Evolutionary conservation across 2,329 filamentous ascomycete species (phyloP).

Genomic region (Pseudogymnoascus sp.): DNA sequence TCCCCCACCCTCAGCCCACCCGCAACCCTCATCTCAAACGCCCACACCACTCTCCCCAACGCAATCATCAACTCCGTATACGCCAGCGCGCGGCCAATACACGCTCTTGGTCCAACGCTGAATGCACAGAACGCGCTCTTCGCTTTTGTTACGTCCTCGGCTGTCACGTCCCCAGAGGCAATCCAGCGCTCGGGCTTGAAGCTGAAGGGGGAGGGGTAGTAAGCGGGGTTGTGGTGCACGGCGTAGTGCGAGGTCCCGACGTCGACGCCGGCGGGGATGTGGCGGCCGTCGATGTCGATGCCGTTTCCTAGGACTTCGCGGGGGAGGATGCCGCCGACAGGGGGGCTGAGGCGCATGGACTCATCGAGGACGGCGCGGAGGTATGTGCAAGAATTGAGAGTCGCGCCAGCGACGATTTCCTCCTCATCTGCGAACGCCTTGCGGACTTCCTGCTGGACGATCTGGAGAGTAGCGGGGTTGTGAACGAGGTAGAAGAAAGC

Average conservation of each 20-base stretch:
- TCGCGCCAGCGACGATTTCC: conserved; percentile 28
- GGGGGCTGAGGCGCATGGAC: conserved; percentile 23
- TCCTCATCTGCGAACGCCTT: conserved; percentile 22
- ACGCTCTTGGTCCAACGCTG: conserved; percentile 20
- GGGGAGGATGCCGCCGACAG: conserved; percentile 18
- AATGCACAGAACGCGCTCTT: conserved; percentile 22
- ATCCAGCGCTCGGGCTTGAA: conserved; percentile 41
- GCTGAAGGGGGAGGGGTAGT: conserved; percentile 33
- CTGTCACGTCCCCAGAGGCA: conserved; percentile 18
- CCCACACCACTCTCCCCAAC: conserved; percentile 17
- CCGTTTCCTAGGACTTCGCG: conserved; percentile 21
- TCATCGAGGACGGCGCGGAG: conserved; percentile 36
- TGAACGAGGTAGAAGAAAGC: conserved; percentile 32
- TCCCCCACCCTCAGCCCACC: conserved; percentile 39
- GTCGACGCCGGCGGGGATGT: conserved; percentile 33
- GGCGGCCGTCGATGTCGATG: conserved; percentile 19
- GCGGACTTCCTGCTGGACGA: conserved; percentile 22
- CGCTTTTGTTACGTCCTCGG: conserved; percentile 16
- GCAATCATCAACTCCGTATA: conserved; percentile 21
- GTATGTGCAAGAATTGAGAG: conserved; percentile 30
- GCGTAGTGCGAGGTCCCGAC: conserved; percentile 37
- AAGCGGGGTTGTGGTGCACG: conserved; percentile 36
- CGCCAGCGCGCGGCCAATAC: conserved; percentile 23
- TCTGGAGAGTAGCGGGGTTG: conserved; percentile 26
- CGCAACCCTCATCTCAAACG: conserved; percentile 18